Percentiles rank a stretch among this genome's conserved stretches.
phyloP scores from a whole-genome alignment of 2,329 filamentous ascomycete genomes.

The Biscogniauxia sp. region DNA sequence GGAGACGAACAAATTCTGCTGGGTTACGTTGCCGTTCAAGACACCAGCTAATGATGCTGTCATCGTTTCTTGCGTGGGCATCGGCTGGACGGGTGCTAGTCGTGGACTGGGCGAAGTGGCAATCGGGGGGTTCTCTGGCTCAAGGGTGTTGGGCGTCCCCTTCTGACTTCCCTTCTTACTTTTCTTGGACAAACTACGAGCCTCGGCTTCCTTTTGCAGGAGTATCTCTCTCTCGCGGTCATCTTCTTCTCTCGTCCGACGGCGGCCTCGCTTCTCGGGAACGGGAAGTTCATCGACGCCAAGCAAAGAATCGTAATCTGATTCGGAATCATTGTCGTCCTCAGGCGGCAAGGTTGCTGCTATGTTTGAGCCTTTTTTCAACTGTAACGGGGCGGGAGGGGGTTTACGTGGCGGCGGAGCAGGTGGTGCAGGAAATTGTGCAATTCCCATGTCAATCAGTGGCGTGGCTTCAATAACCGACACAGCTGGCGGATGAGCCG shows the following conservation, averaged over 20 bases:
- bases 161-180: slow-evolving; percentile 56
- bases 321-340: slow-evolving; percentile 65
- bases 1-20: slow-evolving; percentile 35
- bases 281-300: slow-evolving; percentile 63
- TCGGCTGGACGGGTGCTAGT: slow-evolving; percentile 26
- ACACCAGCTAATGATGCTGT: slow-evolving; percentile 54
- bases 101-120: slow-evolving; percentile 41
- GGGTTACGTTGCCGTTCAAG: slow-evolving; percentile 38
- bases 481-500: slow-evolving; percentile 34
- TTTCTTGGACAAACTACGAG: slow-evolving; percentile 72
- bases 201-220: slow-evolving; percentile 65
- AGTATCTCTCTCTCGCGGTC: slow-evolving; percentile 72
- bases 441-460: slow-evolving; percentile 42
- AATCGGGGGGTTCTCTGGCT: slow-evolving; percentile 27
- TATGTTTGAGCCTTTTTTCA: slow-evolving; percentile 47
- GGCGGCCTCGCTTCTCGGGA: slow-evolving; percentile 65
- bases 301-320: slow-evolving; percentile 78
- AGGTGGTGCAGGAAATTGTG: slow-evolving; percentile 51
- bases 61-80: slow-evolving; percentile 38
- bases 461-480: slow-evolving; percentile 44
- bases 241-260: slow-evolving; percentile 85
- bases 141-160: slow-evolving; percentile 41
- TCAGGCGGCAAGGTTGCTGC: slow-evolving; percentile 38
- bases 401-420: slow-evolving; percentile 71
- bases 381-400: slow-evolving; percentile 79